Conservation (phyloP, 495 filamentous ascomycete genomes). For the Penicillium tannophilum region DNA sequence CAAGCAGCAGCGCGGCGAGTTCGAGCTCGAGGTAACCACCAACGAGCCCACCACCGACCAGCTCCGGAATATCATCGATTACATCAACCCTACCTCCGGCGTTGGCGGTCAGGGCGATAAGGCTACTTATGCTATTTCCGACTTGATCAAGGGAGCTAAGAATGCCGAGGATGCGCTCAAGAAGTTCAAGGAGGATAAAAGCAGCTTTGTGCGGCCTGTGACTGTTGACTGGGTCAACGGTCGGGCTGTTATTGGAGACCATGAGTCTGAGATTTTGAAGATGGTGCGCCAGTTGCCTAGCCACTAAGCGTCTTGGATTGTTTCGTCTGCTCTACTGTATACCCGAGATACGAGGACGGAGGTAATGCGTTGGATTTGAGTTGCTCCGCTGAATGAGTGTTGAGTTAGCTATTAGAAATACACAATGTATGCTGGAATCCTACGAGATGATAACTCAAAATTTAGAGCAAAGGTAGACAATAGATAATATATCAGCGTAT, state of each 20-base stretch:
- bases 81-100: slow-evolving; percentile 60
- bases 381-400: too few relatives aligned
- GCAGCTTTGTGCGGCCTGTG: slow-evolving; percentile 72
- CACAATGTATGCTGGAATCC: not conserved
- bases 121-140: slow-evolving; percentile 37
- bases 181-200: slow-evolving; percentile 60
- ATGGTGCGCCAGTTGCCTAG: slow-evolving; percentile 60
- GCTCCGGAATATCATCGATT: slow-evolving; percentile 84
- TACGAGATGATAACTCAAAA: not conserved
- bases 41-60: slow-evolving; percentile 80
- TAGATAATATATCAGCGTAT: too few relatives aligned
- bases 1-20: slow-evolving; percentile 60
- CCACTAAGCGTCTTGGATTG: slow-evolving; percentile 17
- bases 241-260: slow-evolving; percentile 70
- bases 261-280: slow-evolving; percentile 82
- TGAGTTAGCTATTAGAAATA: not conserved
- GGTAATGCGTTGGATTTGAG: not conserved
- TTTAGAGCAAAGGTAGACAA: too few relatives aligned
- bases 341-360: not conserved
- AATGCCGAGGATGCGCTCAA: slow-evolving; percentile 74
- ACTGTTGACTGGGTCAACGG: slow-evolving; percentile 95
- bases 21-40: slow-evolving; percentile 86
- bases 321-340: not conserved
- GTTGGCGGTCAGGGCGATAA: slow-evolving; percentile 26
- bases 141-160: slow-evolving; percentile 70